Evolutionary conservation across 768 basidiomycete genomes (phyloP).

Genomic region (Russula sp.): DNA sequence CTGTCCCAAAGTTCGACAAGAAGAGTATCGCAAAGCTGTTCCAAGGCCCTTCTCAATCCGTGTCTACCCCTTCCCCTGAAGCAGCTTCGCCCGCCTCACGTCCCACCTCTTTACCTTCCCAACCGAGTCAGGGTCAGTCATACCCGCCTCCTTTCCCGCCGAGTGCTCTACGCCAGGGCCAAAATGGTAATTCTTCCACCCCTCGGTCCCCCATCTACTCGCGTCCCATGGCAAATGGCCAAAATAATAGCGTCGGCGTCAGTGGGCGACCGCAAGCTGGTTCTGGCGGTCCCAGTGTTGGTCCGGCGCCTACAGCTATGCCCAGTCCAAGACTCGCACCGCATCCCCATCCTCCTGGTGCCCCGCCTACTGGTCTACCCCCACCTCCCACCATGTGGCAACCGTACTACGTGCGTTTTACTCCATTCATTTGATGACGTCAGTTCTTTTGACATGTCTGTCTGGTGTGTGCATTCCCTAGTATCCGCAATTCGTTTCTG

Average conservation of each 20-base stretch:
- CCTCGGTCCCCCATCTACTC: slow-evolving; percentile 65
- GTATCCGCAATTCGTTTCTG: slow-evolving; percentile 36
- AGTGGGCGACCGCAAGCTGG: slow-evolving; percentile 46
- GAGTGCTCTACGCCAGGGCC: slow-evolving; percentile 25
- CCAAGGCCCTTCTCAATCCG: slow-evolving; percentile 43
- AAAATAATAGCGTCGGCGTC: slow-evolving; percentile 41
- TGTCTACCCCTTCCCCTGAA: slow-evolving; percentile 30
- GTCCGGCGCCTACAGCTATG: slow-evolving; percentile 49
- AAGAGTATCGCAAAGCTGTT: slow-evolving; percentile 61
- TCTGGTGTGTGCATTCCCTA: slow-evolving; percentile 31
- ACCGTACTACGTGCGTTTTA: slow-evolving; percentile 57
- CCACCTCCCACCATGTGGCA: slow-evolving; percentile 44
- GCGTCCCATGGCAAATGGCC: slow-evolving; percentile 54
- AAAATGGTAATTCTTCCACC: slow-evolving; percentile 26
- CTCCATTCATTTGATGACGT: slow-evolving; percentile 11
- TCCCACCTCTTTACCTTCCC: slow-evolving; percentile 50
- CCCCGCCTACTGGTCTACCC: slow-evolving; percentile 48
- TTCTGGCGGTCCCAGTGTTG: slow-evolving; percentile 38
- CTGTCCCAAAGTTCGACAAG: slow-evolving; percentile 41
- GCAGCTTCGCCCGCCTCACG: slow-evolving; percentile 45
- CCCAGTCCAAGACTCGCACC: slow-evolving; percentile 67
- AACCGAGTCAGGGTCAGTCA: slow-evolving; percentile 32
- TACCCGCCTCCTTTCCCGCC: slow-evolving; percentile 22
- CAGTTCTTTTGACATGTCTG: slow-evolving; percentile 21
- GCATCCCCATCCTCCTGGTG: slow-evolving; percentile 51